Evolutionary conservation across 2,329 filamentous ascomycete species (phyloP).

Genomic region (Nectriaceae sp.): DNA sequence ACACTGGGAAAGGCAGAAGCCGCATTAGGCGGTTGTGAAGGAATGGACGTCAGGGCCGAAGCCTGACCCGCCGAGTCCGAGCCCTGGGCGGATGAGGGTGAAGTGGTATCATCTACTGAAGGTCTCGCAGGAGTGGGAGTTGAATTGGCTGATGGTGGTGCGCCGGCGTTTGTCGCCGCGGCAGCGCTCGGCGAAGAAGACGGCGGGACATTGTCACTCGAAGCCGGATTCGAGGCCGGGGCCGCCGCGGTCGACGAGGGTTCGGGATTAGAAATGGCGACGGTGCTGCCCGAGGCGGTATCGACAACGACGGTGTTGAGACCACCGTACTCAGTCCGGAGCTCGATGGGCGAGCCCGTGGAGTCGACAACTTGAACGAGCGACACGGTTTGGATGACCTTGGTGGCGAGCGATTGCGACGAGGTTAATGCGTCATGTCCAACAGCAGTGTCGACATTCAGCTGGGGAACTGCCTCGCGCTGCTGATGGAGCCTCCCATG

Average conservation of each 20-base stretch:
- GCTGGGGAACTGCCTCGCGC: constrained; percentile 19
- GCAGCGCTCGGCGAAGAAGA: constrained; percentile 15
- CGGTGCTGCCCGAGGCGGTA: constrained; percentile 38
- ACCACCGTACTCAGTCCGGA: constrained; percentile 44
- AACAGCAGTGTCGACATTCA: constrained; percentile 19
- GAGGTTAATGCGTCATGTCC: constrained; percentile 15
- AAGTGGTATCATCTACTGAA: background rate
- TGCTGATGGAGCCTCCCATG: constrained; percentile 23
- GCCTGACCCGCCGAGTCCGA: constrained; percentile 14
- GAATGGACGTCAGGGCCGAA: constrained; percentile 14
- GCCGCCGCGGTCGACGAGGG: constrained; percentile 21
- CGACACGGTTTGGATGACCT: constrained; percentile 56
- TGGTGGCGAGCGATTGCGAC: constrained; percentile 38
- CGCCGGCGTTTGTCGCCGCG: constrained; percentile 8
- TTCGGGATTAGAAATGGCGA: constrained; percentile 33
- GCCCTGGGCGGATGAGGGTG: background rate
- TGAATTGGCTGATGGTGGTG: constrained; percentile 7
- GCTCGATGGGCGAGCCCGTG: constrained; percentile 45
- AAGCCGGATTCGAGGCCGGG: constrained; percentile 22
- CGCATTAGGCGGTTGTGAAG: constrained; percentile 15
- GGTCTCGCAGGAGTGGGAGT: constrained; percentile 8
- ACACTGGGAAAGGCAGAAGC: constrained; percentile 12
- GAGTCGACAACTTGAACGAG: constrained; percentile 55
- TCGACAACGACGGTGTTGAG: constrained; percentile 41
- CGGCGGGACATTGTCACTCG: constrained; percentile 24